phyloP scores from a whole-genome alignment of 345 rosid species.

The Lagerstroemia speciosa region DNA sequence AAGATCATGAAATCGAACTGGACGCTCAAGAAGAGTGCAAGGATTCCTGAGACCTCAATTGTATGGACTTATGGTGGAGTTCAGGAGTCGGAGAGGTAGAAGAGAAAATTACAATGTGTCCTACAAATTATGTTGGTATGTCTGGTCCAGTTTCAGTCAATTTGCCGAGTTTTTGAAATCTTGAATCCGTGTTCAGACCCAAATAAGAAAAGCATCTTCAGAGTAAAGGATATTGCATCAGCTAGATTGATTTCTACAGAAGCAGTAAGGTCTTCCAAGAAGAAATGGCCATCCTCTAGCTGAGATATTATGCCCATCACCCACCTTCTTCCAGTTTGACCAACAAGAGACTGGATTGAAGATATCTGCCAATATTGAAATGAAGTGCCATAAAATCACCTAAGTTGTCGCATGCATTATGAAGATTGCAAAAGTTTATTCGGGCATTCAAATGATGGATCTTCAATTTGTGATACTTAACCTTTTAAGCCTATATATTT shows the following conservation, averaged over 20 bases:
- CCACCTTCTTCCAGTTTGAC: conserved; percentile 75
- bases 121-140: background rate
- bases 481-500: background rate
- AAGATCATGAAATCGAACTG: no score
- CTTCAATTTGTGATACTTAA: background rate
- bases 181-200: background rate
- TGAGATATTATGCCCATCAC: conserved; percentile 95
- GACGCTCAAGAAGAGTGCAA: background rate
- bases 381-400: background rate
- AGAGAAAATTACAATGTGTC: no score
- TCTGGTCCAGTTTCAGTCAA: background rate
- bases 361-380: conserved; percentile 44
- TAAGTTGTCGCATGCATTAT: background rate
- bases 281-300: conserved; percentile 96
- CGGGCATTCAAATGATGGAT: background rate
- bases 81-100: no score
- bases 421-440: background rate
- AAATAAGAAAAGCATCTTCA: background rate
- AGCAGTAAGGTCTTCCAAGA: conserved; percentile 80
- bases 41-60: background rate
- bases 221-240: conserved; percentile 83
- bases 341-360: conserved; percentile 69
- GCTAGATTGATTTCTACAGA: conserved; percentile 85
- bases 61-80: background rate
- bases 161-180: background rate